Base-by-base conservation (phyloP, 78 protist species). In the Dictyostelium capitatum region DNA sequence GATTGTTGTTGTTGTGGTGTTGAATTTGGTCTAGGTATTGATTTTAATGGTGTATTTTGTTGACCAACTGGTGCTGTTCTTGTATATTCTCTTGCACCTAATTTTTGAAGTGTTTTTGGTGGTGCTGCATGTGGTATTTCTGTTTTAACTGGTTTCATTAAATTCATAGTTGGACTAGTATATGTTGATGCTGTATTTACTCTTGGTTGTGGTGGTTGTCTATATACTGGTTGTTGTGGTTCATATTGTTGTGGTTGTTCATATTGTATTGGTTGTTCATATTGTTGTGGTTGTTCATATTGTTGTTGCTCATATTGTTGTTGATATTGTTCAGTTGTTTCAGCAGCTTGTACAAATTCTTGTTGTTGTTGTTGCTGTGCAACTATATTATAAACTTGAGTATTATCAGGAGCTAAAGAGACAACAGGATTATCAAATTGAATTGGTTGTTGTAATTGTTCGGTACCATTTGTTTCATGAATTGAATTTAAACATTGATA, bases 401-500 rank as follows among this genome's bases (percentile, higher is more conserved):
- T 28, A 20, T 77, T 46, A 77, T 25, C 57, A n/a, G 64, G 67
- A 28, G 28, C 30, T 37, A 25, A 20, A 28, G 46, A 19, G 3
- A 25, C 20, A 23, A 50, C 48, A 15, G 82, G 82, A 28, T 50
- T 46, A 1, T 23, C 46, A 51, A 50, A 2, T 28, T 46, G 48
- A 15, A 77, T 77, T 50, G 82, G 51, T 77, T 77, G 82, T 50
- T 77, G 82, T 77, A 77, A 50, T 28, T 46, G 37, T 20, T 28
- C 23, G 7, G 65, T 3, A 28, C 64, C 67, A 25, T 25, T 50
- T 32, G 75, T 67, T 67, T 67, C 75, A 50, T 77, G 82, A 28
- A 50, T 50, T 37, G 82, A 9, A 77, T 46, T 77, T 46, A 77
- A 28, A 50, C 82, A 77, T 77, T 77, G 82, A 50, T 37, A 77